Conservation (phyloP, 192 early-diverging fungal genomes). For the Podila minutissima region DNA sequence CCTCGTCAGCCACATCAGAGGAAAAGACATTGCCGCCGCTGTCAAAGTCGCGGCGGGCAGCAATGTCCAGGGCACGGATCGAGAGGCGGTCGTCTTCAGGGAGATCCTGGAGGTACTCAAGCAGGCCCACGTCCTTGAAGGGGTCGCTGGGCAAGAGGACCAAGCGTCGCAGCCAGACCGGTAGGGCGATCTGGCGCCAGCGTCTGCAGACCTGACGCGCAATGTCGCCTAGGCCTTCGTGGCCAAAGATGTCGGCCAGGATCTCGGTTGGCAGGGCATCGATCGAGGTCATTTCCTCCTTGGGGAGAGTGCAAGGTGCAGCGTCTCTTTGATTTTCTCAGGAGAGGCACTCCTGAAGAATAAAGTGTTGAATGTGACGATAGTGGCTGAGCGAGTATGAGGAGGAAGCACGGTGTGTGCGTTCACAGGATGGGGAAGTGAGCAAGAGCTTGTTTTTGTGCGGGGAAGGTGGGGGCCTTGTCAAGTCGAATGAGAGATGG, state of each 20-base stretch:
- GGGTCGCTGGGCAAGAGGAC: slow-evolving; percentile 34
- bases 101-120: slow-evolving; percentile 13
- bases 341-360: background rate
- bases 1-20: slow-evolving; percentile 23
- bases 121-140: slow-evolving; percentile 39
- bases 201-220: slow-evolving; percentile 35
- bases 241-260: slow-evolving; percentile 35
- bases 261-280: slow-evolving; percentile 36
- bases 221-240: slow-evolving; percentile 40
- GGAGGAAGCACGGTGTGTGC: too few relatives aligned
- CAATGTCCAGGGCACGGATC: slow-evolving; percentile 39
- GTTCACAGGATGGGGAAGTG: too few relatives aligned
- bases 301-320: background rate
- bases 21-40: slow-evolving; percentile 17
- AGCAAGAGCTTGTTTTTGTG: too few relatives aligned
- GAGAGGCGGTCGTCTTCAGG: slow-evolving; percentile 20
- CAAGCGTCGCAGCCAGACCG: slow-evolving; percentile 32
- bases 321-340: background rate
- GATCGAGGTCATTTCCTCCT: slow-evolving; percentile 16
- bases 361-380: background rate
- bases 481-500: too few relatives aligned
- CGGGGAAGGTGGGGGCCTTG: too few relatives aligned
- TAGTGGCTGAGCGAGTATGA: too few relatives aligned
- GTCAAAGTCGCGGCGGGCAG: slow-evolving; percentile 32
- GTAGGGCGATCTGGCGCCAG: slow-evolving; percentile 36